Percentiles rank a stretch among this genome's conserved stretches.
phyloP scores from a whole-genome alignment of 768 basidiomycete species.

The Russula olivacea region DNA sequence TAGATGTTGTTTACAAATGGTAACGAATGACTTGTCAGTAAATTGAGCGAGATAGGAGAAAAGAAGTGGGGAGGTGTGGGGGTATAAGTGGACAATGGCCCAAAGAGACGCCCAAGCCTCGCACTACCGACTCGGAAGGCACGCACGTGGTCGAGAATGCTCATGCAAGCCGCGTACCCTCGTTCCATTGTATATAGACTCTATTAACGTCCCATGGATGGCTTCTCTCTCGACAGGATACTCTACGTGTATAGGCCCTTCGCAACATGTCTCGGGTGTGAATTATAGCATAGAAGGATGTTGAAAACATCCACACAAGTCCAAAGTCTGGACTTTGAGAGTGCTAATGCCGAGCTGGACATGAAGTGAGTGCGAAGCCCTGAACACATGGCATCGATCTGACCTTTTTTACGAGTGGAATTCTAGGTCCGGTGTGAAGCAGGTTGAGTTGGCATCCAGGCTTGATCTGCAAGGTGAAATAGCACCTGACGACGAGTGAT shows the following conservation, averaged over 20 bases:
- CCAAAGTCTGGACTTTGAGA: not conserved
- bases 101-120: not conserved
- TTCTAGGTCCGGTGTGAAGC: no score
- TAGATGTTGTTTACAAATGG: constrained; percentile 9
- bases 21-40: constrained; percentile 10
- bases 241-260: not conserved
- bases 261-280: not conserved
- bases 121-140: not conserved
- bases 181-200: not conserved
- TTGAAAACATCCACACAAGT: no score
- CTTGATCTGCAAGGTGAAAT: not conserved
- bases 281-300: no score
- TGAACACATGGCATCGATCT: not conserved
- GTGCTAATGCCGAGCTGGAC: not conserved
- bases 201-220: not conserved
- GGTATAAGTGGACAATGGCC: constrained; percentile 9
- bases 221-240: not conserved
- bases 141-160: constrained; percentile 6
- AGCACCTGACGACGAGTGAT: not conserved
- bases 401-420: not conserved
- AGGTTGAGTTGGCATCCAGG: not conserved
- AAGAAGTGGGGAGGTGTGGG: not conserved
- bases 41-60: not conserved
- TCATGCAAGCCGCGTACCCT: not conserved
- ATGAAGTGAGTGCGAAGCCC: not conserved